These are phyloP conservation scores for Xylaria curta DNA, from an alignment of 495 filamentous ascomycete genomes.

Conservation along the genomic window DNA sequence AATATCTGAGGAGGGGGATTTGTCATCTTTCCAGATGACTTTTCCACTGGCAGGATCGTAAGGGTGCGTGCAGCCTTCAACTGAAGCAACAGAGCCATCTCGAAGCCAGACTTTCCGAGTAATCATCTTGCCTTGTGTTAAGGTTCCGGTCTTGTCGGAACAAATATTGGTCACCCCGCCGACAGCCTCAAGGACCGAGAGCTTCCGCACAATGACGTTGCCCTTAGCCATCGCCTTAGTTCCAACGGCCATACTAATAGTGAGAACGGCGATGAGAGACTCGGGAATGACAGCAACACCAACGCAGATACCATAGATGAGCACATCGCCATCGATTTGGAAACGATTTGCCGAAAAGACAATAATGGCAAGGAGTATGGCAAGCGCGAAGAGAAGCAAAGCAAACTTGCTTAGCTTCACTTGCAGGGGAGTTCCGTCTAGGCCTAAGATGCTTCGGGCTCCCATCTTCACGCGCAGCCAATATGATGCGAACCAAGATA, in stretches of 20 bases:
- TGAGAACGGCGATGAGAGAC: conserved; percentile 76
- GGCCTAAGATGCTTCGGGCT: conserved; percentile 62
- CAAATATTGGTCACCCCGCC: conserved; percentile 65
- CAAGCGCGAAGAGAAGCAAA: conserved; percentile 70
- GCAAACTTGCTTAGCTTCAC: conserved; percentile 74
- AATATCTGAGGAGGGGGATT: conserved; percentile 27
- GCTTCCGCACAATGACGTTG: conserved; percentile 71
- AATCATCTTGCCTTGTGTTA: conserved; percentile 67
- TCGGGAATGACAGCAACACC: conserved; percentile 79
- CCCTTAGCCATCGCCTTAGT: conserved; percentile 74
- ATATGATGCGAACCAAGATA: conserved; percentile 38
- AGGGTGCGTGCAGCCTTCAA: conserved; percentile 52
- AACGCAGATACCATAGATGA: conserved; percentile 70
- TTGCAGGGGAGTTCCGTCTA: conserved; percentile 72
- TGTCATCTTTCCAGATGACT: conserved; percentile 37
- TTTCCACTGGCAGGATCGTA: conserved; percentile 56
- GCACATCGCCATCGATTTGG: conserved; percentile 64
- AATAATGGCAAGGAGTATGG: conserved; percentile 72
- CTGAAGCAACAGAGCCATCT: conserved; percentile 41
- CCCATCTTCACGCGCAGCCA: conserved; percentile 44
- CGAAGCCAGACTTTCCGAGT: conserved; percentile 57
- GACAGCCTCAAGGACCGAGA: conserved; percentile 68
- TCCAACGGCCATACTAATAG: conserved; percentile 76
- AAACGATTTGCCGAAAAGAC: conserved; percentile 68
- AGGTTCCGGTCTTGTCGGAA: conserved; percentile 69